Evolutionary conservation across 208 protist species (phyloP).

Genomic region (Angomonas deanei): DNA sequence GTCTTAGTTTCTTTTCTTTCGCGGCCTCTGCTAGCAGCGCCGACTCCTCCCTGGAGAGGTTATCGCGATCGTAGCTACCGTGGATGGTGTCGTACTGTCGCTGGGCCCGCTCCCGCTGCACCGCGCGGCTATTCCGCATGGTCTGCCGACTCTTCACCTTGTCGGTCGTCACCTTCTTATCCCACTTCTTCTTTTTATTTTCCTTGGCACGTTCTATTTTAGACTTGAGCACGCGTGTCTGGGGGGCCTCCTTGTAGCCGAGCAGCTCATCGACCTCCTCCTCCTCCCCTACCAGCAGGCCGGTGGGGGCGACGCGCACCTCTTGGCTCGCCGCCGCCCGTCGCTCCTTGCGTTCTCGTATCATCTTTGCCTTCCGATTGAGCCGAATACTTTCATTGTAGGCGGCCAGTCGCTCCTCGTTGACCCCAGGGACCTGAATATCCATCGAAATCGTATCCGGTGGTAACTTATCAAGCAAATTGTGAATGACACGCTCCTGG

Average conservation of each 20-base stretch:
- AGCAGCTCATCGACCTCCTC: slow-evolving; percentile 85
- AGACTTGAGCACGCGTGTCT: slow-evolving; percentile 62
- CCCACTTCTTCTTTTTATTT: slow-evolving; percentile 84
- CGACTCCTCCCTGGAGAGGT: slow-evolving; percentile 37
- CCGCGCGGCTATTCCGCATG: slow-evolving; percentile 68
- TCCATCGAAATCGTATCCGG: slow-evolving; percentile 91
- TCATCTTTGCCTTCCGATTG: slow-evolving; percentile 70
- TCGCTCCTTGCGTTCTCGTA: slow-evolving; percentile 82
- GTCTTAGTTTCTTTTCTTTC: slow-evolving; percentile 14
- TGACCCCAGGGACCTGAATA: slow-evolving; percentile 77
- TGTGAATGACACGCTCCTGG: slow-evolving; percentile 81
- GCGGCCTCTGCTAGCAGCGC: slow-evolving; percentile 19
- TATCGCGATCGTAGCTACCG: slow-evolving; percentile 48
- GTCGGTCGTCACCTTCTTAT: slow-evolving; percentile 85
- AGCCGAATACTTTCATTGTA: slow-evolving; percentile 83
- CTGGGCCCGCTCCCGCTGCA: slow-evolving; percentile 46
- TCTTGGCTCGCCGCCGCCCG: slow-evolving; percentile 29
- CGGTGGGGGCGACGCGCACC: slow-evolving; percentile 39
- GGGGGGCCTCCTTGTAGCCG: slow-evolving; percentile 71
- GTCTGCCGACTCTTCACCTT: slow-evolving; percentile 87
- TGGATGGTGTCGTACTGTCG: slow-evolving; percentile 27
- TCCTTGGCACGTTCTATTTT: slow-evolving; percentile 64
- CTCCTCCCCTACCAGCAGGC: slow-evolving; percentile 36
- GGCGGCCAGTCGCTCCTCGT: slow-evolving; percentile 67
- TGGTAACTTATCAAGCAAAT: slow-evolving; percentile 90